Conservation (phyloP, 495 filamentous ascomycete genomes). For the Tuber calosporum region DNA sequence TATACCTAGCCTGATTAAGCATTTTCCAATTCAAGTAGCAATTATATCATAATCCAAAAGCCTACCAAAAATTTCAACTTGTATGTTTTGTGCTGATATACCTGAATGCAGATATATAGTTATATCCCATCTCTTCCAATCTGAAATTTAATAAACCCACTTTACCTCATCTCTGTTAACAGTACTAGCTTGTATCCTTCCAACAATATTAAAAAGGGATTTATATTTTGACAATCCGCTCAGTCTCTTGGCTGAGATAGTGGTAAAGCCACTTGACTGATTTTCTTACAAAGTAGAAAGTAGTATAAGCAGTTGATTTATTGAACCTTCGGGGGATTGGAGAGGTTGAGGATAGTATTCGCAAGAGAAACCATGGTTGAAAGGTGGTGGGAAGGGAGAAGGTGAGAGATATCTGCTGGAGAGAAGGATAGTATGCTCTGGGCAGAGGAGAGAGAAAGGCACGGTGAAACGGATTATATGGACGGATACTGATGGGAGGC, state of each 20-base stretch:
- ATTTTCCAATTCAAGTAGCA: too few species aligned
- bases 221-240: neutral
- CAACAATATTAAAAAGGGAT: neutral
- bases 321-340: neutral
- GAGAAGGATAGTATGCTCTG: neutral
- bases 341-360: too few species aligned
- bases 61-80: too few species aligned
- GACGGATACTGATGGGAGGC: neutral
- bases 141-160: too few species aligned
- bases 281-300: neutral
- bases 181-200: neutral
- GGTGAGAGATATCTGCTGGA: neutral
- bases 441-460: neutral
- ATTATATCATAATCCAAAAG: too few species aligned
- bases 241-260: neutral
- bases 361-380: neutral
- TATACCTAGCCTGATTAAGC: too few species aligned
- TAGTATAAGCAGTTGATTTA: neutral
- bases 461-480: neutral
- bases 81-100: too few species aligned
- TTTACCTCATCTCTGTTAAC: neutral
- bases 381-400: neutral
- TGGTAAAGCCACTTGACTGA: neutral
- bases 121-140: too few species aligned
- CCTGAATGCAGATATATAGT: too few species aligned